phyloP scores from a whole-genome alignment of 2,329 filamentous ascomycete genomes.

The Tolypocladium inflatum region DNA sequence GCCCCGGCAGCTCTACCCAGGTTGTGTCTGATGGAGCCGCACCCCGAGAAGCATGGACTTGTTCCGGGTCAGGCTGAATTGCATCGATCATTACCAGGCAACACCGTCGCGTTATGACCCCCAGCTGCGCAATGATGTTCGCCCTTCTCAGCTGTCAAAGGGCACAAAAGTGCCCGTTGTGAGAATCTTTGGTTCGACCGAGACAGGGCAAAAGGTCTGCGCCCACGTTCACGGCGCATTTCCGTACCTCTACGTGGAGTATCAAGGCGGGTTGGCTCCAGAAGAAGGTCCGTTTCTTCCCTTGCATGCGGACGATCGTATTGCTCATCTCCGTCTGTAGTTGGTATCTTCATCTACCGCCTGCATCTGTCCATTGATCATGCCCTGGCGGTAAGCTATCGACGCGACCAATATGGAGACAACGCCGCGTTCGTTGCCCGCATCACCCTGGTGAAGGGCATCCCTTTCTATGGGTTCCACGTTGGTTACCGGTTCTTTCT shows the following conservation, averaged over 20 bases:
- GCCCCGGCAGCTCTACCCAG: not conserved
- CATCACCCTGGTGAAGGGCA: constrained; percentile 83
- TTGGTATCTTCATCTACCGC: constrained; percentile 64
- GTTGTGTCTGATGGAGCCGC: constrained; percentile 8
- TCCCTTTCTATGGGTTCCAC: constrained; percentile 93
- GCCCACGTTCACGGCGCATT: constrained; percentile 93
- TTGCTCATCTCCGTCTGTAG: constrained; percentile 28
- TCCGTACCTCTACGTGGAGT: constrained; percentile 90
- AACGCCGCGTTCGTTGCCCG: constrained; percentile 70
- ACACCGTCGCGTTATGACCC: constrained; percentile 74
- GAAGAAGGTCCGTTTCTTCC: constrained; percentile 50
- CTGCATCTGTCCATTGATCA: constrained; percentile 85
- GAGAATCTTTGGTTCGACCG: constrained; percentile 83
- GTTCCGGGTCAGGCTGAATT: constrained; percentile 89
- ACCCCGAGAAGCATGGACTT: constrained; percentile 37
- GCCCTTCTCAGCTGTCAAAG: constrained; percentile 46
- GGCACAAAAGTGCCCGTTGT: constrained; percentile 75
- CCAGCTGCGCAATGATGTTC: constrained; percentile 57
- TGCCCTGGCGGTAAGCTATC: constrained; percentile 77
- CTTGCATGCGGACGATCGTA: too few relatives aligned
- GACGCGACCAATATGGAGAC: constrained; percentile 61
- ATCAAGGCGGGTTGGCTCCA: constrained; percentile 57
- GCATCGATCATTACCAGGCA: constrained; percentile 89
- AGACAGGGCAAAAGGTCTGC: constrained; percentile 92
- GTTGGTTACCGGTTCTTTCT: constrained; percentile 86